phyloP scores from a whole-genome alignment of 2,329 filamentous ascomycete genomes.

The Chrysosporium queenslandicum region DNA sequence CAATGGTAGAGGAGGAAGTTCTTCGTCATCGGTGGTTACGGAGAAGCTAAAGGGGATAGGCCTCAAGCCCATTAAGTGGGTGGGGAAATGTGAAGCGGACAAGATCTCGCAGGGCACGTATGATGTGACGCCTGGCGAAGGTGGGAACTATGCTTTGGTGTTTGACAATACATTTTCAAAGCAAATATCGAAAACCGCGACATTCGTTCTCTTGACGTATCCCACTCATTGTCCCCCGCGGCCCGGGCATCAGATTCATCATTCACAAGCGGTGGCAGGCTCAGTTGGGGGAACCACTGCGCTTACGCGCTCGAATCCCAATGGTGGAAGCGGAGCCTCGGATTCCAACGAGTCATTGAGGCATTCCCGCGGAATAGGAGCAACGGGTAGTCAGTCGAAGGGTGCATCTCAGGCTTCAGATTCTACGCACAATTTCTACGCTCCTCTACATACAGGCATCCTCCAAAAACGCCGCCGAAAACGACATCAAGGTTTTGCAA shows the following conservation, averaged over 20 bases:
- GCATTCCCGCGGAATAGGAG: conserved; percentile 22
- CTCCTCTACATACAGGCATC: conserved; percentile 68
- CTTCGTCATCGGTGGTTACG: conserved; percentile 53
- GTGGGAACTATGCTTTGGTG: conserved; percentile 89
- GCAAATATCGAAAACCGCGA: conserved; percentile 85
- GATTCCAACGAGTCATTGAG: conserved; percentile 45
- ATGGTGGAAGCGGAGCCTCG: conserved; percentile 31
- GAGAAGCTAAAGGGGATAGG: conserved; percentile 55
- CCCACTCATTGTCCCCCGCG: conserved; percentile 56
- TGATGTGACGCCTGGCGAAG: conserved; percentile 62
- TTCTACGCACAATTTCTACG: conserved; percentile 22
- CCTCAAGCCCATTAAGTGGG: conserved; percentile 60
- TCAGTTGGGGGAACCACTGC: conserved; percentile 1
- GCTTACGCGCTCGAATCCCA: conserved; percentile 28
- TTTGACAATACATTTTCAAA: conserved; percentile 99
- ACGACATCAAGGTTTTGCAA: conserved; percentile 84
- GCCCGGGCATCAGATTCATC: conserved; percentile 40
- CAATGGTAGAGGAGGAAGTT: conserved; percentile 44
- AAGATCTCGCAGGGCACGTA: conserved; percentile 86
- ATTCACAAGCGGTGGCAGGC: conserved; percentile 42
- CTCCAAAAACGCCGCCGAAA: conserved; percentile 86
- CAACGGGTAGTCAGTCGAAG: not conserved
- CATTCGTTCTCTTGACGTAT: conserved; percentile 88
- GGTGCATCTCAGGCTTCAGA: conserved; percentile 21
- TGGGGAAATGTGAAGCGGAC: conserved; percentile 92